A percentile compares a stretch with the other conserved stretches of the same genome.
phyloP scores from a whole-genome alignment of 2,329 filamentous ascomycete species.

The Calonectria ilicicola region DNA sequence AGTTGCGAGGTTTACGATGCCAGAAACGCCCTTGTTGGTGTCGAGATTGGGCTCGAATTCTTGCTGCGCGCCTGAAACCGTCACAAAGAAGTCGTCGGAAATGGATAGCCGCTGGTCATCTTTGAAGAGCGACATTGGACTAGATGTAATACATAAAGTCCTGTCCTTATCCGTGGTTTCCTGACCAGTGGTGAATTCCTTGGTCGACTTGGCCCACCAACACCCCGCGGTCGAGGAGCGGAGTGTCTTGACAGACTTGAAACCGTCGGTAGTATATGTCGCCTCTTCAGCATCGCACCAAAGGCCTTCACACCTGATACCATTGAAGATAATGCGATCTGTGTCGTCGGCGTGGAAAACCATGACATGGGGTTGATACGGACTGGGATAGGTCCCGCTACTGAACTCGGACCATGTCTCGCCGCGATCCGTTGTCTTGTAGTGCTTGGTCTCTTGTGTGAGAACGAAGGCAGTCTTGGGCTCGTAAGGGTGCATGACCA shows the following conservation, averaged over 20 bases:
- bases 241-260: conserved; percentile 76
- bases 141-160: conserved; percentile 83
- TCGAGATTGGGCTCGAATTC: conserved; percentile 84
- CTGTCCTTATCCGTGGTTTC: conserved; percentile 75
- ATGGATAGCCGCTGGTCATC: conserved; percentile 83
- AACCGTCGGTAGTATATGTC: conserved; percentile 87
- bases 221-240: conserved; percentile 80
- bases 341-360: conserved; percentile 87
- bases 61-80: conserved; percentile 59
- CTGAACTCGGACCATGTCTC: conserved; percentile 83
- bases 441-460: conserved; percentile 78
- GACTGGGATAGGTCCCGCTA: conserved; percentile 68
- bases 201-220: conserved; percentile 86
- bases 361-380: conserved; percentile 65
- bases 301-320: conserved; percentile 74
- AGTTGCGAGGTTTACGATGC: conserved; percentile 83
- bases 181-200: conserved; percentile 78
- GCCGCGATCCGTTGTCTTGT: conserved; percentile 85
- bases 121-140: conserved; percentile 76
- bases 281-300: conserved; percentile 72
- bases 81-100: conserved; percentile 85
- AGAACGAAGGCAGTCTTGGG: conserved; percentile 83
- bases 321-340: conserved; percentile 87
- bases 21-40: conserved; percentile 78
- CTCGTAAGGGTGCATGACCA: conserved; percentile 85